Conservation (phyloP, 2,329 filamentous ascomycete genomes). For the Pseudogymnoascus sp. region DNA sequence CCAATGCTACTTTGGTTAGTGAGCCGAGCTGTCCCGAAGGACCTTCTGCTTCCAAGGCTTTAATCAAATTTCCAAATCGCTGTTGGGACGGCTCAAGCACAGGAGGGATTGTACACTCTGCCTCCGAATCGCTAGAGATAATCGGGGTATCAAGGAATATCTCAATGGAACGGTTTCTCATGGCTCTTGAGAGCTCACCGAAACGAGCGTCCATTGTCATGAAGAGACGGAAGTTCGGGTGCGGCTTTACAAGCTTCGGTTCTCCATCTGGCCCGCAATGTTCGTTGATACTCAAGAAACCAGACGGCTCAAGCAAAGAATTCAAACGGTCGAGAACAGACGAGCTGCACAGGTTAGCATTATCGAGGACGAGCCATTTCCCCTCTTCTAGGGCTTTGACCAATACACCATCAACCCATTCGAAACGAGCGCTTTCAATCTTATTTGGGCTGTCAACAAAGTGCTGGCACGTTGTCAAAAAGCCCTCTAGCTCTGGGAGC, state of each 20-base stretch:
- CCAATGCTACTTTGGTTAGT: slow-evolving; percentile 23
- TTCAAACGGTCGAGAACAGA: slow-evolving; percentile 92
- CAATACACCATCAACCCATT: slow-evolving; percentile 91
- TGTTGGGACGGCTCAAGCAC: slow-evolving; percentile 23
- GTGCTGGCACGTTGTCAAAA: slow-evolving; percentile 22
- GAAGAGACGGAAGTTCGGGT: slow-evolving; percentile 84
- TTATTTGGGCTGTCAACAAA: slow-evolving; percentile 45
- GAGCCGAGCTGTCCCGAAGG: slow-evolving; percentile 11
- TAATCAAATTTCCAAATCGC: slow-evolving; percentile 23
- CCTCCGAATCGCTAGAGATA: neutral
- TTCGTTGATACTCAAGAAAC: slow-evolving; percentile 83
- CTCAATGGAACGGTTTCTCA: slow-evolving; percentile 91
- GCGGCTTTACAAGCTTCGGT: slow-evolving; percentile 69
- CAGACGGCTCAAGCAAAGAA: slow-evolving; percentile 84
- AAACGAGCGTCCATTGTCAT: slow-evolving; percentile 86
- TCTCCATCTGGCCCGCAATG: slow-evolving; percentile 76
- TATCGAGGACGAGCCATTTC: slow-evolving; percentile 90
- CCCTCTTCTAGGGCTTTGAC: slow-evolving; percentile 79
- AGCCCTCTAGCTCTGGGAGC: slow-evolving; percentile 26
- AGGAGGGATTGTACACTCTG: neutral
- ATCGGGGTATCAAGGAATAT: slow-evolving; percentile 56
- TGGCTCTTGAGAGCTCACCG: slow-evolving; percentile 88
- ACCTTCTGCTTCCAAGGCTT: slow-evolving; percentile 14
- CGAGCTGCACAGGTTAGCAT: slow-evolving; percentile 92
- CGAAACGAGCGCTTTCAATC: slow-evolving; percentile 71